Percentiles rank a stretch among this genome's conserved stretches.
Evolutionary conservation across 2,329 filamentous ascomycete genomes (phyloP).

Genomic region (Lecanoromycetidae sp.): DNA sequence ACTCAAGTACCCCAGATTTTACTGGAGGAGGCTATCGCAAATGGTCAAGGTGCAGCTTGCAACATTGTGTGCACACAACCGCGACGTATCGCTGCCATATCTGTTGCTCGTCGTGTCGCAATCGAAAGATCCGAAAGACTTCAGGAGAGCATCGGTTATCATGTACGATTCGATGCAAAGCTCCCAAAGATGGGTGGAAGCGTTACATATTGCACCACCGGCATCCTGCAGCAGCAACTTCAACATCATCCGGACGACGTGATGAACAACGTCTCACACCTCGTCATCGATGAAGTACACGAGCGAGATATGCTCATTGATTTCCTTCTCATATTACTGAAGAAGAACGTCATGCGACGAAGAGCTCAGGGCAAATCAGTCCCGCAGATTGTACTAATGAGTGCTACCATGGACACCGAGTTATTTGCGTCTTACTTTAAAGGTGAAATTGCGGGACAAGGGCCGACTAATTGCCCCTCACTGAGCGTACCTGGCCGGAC

Average conservation of each 20-base stretch:
- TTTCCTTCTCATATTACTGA: constrained; percentile 36
- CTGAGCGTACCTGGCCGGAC: constrained; percentile 34
- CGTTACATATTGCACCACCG: constrained; percentile 40
- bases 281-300: constrained; percentile 42
- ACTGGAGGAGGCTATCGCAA: constrained; percentile 35
- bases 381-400: constrained; percentile 39
- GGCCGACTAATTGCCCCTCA: constrained; percentile 27
- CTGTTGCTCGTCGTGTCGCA: constrained; percentile 36
- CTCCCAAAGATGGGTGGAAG: constrained; percentile 26
- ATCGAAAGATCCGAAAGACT: constrained; percentile 33
- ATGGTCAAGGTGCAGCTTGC: constrained; percentile 31
- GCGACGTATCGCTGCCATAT: constrained; percentile 36
- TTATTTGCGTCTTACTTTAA: constrained; percentile 36
- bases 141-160: constrained; percentile 34
- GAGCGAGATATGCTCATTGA: constrained; percentile 36
- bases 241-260: constrained; percentile 29
- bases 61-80: constrained; percentile 41
- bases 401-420: constrained; percentile 35
- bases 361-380: constrained; percentile 23
- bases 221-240: constrained; percentile 36
- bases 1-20: constrained; percentile 45
- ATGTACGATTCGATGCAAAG: constrained; percentile 33
- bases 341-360: constrained; percentile 30
- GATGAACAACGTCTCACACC: constrained; percentile 34
- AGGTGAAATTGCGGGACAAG: constrained; percentile 23